Evolutionary conservation across 441 rosid species (phyloP), one percentile per base, ranked within the genome.

Genomic region (Eutrema salsugineum): DNA sequence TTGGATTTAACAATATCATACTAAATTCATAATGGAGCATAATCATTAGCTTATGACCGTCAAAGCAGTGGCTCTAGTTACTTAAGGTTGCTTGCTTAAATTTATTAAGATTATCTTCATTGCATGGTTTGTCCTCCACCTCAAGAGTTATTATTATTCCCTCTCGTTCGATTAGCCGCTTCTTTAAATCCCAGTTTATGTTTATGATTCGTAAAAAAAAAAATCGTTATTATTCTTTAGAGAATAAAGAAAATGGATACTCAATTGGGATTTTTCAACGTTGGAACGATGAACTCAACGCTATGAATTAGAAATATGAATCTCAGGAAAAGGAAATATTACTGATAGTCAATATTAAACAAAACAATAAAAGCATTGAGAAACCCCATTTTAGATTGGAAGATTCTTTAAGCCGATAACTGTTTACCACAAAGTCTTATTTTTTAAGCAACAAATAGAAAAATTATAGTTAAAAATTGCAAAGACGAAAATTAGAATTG

Each of bases 21-120:
- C 53, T 24, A 44, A 46, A 75, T 22, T 44, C 58, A 39, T 68
- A 68, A 68, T 62, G 79, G 79, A 54, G 65, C 51, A 75, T 68
- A 68, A 73, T 73, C 72, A 68, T 75, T 68, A 68, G 63, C 70
- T 68, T 55, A 62, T 68, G 79, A 68, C 74, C 72, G 79, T 68
- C 79, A 75, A 75, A 68, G 65, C 60, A 68, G 79, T 75, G 79
- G 79, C 63, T 75, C 75, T 75, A 69, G 70, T 68, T 62, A 62
- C 70, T 62, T 68, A 68, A 54, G 46, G 14, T 39, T 63, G 28
- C 33, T 68, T 44, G 27, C 44, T 68, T 49, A 59, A 33, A 16
- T 35, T 75, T 68, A 68, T 54, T 62, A 68, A 61, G 12, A 48
- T 68, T 62, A 75, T 75, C 78, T 68, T 54, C 44, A 61, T 42